Evolutionary conservation across 371 early-diverging fungal species (phyloP).

Genomic region (Saksenaea vasiformis): DNA sequence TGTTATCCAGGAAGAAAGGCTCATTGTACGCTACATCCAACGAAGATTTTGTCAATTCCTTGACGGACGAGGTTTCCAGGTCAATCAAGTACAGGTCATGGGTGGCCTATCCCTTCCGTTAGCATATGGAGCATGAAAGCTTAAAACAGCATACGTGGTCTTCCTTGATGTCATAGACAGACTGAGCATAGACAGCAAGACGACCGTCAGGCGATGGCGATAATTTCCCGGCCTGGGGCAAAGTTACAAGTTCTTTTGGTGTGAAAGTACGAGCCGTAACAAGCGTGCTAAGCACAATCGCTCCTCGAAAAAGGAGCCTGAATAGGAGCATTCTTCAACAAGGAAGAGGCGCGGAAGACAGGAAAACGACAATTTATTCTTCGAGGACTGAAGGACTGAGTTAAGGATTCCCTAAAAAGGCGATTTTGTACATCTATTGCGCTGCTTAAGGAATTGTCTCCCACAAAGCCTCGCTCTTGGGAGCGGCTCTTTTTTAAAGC

Average conservation of each 20-base stretch:
- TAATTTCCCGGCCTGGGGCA: conserved; percentile 52
- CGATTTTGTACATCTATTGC: too few relatives aligned
- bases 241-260: conserved; percentile 53
- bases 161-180: conserved; percentile 43
- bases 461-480: too few relatives aligned
- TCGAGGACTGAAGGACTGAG: neutral
- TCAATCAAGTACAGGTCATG: conserved; percentile 50
- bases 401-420: neutral
- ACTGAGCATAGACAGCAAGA: conserved; percentile 52
- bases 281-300: neutral
- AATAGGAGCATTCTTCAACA: neutral
- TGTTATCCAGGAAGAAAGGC: conserved; percentile 57
- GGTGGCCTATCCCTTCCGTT: conserved; percentile 28
- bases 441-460: too few relatives aligned
- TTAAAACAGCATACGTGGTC: conserved; percentile 33
- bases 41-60: conserved; percentile 43
- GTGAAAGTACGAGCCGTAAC: conserved; percentile 29
- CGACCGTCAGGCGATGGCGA: conserved; percentile 50
- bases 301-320: conserved; percentile 2
- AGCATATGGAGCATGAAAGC: neutral
- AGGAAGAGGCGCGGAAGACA: neutral
- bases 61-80: conserved; percentile 21
- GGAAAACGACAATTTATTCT: neutral
- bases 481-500: too few relatives aligned
- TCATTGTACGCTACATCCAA: conserved; percentile 44